Evolutionary conservation across 805 yeast species (phyloP).

Genomic region (Cyberlindnera xishuangbannaensis): DNA sequence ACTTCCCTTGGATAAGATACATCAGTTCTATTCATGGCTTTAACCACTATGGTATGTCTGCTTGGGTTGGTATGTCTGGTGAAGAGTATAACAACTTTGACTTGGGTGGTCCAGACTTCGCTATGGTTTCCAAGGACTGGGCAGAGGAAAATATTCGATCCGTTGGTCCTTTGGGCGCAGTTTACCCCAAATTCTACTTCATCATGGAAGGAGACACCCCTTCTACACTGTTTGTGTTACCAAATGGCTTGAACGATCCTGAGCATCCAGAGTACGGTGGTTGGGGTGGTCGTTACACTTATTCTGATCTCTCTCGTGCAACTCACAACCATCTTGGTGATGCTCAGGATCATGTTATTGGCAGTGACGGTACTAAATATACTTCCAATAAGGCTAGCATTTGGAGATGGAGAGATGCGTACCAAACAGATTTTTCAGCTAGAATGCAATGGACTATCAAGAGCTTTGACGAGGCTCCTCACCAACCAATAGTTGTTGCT

Average conservation of each 20-base stretch:
- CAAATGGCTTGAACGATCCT: conserved; percentile 28
- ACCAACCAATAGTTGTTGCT: conserved; percentile 20
- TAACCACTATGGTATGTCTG: conserved; percentile 24
- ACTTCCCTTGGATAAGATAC: conserved; percentile 24
- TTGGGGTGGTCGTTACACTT: conserved; percentile 30
- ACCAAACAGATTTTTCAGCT: conserved; percentile 26
- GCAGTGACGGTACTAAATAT: conserved; percentile 4
- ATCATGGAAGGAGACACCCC: conserved; percentile 31
- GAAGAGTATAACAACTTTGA: conserved; percentile 21
- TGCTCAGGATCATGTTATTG: conserved; percentile 18
- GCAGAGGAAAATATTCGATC: conserved; percentile 18
- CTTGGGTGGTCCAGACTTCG: conserved; percentile 24
- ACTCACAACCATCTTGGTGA: conserved; percentile 22
- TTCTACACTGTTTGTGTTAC: conserved; percentile 23
- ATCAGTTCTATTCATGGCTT: conserved; percentile 26
- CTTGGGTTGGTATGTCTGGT: conserved; percentile 30
- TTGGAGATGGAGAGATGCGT: conserved; percentile 31
- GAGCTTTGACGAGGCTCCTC: conserved; percentile 21
- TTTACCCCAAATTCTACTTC: conserved; percentile 22
- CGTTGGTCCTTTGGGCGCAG: conserved; percentile 26
- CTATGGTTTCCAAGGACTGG: conserved; percentile 24
- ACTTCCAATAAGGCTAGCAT: conserved; percentile 25
- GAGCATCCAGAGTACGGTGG: conserved; percentile 27
- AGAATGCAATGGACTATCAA: conserved; percentile 30
- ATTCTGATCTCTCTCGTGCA: conserved; percentile 18